Evolutionary conservation across 2,329 filamentous ascomycete species (phyloP), one percentile per base, ranked within the genome.

Genomic region (Monilinia laxa): DNA sequence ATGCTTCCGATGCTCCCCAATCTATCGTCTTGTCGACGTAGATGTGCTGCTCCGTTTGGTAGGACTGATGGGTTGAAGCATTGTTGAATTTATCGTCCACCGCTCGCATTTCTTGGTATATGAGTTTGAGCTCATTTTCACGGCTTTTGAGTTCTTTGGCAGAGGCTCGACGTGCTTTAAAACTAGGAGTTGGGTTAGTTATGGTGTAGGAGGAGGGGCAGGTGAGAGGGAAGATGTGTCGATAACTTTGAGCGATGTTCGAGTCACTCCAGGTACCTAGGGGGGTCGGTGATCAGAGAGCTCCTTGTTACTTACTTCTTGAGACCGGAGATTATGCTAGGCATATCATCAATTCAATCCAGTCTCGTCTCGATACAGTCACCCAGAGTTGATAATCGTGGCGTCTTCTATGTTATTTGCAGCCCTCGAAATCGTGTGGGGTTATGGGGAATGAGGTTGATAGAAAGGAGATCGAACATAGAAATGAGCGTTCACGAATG

Each of bases 121-220:
- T 51, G 18, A 18, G 28, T 35, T 40, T 42, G 4, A 66, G 20
- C 25, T 66, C 64, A 28, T 53, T 23, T 9, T 53, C 52, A 14
- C 28, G 38, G n/a, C 16, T 31, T 51, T 18, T 45, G n/a, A 63
- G 58, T 20, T 66, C 65, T 51, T 42, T 51, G 47, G 40, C 38
- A 1, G 52, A 40, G 12, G 25, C 47, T 18, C 65, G 65, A 23
- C 65, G 59, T 9, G 59, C 49, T 64, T 25, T 62, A 4, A 51
- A 16, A 11, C 58, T 66, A 18, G 16, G 6, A 16, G 11, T 38
- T 11, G 16, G 7, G 28, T 47, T 20, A 57, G 53, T 14, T 16
- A 45, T 11, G 23, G 25, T n/a, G 20, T 40, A 23, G 5, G 31
- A 35, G 31, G 7, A 9, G 31, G 31, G 31, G 31, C 31, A 35